Evolutionary conservation across 2,329 filamentous ascomycete genomes (phyloP).

Genomic region (Paraphoma sp.): DNA sequence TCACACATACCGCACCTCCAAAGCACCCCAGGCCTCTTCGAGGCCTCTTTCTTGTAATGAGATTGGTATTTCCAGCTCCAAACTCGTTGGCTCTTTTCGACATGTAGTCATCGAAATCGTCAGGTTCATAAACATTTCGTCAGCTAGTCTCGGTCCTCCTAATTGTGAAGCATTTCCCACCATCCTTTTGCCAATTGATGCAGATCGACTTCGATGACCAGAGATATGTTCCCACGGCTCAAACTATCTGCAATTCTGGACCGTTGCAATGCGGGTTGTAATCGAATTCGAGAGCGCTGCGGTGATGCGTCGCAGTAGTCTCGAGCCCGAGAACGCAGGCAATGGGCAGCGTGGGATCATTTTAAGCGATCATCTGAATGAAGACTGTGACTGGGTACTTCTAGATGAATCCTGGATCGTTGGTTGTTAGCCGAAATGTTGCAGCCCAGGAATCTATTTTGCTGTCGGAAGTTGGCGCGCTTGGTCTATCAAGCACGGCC

Average conservation of each 20-base stretch:
- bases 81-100: too few species aligned
- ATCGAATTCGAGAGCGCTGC: not conserved
- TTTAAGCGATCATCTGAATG: not conserved
- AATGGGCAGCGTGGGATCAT: not conserved
- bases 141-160: too few species aligned
- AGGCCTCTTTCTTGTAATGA: too few species aligned
- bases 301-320: not conserved
- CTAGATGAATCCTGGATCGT: not conserved
- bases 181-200: too few species aligned
- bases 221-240: too few species aligned
- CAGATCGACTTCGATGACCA: too few species aligned
- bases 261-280: not conserved
- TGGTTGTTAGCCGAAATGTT: not conserved
- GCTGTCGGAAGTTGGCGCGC: not conserved
- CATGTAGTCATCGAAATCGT: too few species aligned
- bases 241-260: not conserved
- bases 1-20: too few species aligned
- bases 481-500: not conserved
- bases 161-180: too few species aligned
- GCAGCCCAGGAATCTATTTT: not conserved
- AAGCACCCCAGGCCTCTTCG: too few species aligned
- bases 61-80: too few species aligned
- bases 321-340: not conserved
- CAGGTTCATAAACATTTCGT: too few species aligned
- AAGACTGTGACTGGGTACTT: not conserved